Evolutionary conservation across 2,329 filamentous ascomycete genomes (phyloP), one percentile per base, ranked within the genome.

Genomic region (Lasiodiplodia theobromae): DNA sequence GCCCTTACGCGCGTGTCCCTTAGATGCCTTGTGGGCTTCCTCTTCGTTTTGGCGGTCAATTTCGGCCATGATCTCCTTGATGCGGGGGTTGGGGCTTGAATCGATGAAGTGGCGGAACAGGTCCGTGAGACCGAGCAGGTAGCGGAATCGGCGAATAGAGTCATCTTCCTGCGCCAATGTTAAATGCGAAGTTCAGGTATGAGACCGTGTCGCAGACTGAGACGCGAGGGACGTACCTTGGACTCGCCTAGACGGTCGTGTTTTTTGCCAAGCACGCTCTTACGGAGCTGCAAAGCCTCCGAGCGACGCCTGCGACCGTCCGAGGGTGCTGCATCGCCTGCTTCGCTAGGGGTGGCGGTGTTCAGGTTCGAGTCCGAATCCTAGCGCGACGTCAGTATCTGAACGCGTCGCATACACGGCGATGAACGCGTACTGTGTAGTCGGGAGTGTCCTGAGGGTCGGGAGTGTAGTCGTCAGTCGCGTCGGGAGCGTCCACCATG

Each of bases 101-200:
- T 98, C 94, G 82, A 99, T 99, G 80, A 99, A 99, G 82, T 99
- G 96, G 72, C 96, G 93, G 84, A 99, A 99, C 23, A 99, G 86
- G 76, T 99, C 96, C 18, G 96, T 99, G 65, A 99, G 85, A 31
- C 96, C 96, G 16, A 99, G 87, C 1, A 99, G 87, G 79, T 99
- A 99, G 71, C 94, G 91, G 79, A 99, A 99, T 78, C 96, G 88
- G 74, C 95, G 89, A 76, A 98, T 93, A 0, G 93, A 96, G 77
- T 98, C 95, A 85, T 97, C 93, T 83, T 97, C 95, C 92, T 95
- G 38, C 11, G 18, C 5, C 44, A 52, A 52, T 37, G 47, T 64
- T 52, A 64, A 7, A 38, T 5, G 7, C 25, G 4, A 31, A 3
- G n/a, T 18, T 31, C 16, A 12, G 16, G 18, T n/a, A 5, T 58